These are phyloP conservation scores for Gossypium bickii DNA, from an alignment of 345 rosid genomes.

Conservation along the genomic window DNA sequence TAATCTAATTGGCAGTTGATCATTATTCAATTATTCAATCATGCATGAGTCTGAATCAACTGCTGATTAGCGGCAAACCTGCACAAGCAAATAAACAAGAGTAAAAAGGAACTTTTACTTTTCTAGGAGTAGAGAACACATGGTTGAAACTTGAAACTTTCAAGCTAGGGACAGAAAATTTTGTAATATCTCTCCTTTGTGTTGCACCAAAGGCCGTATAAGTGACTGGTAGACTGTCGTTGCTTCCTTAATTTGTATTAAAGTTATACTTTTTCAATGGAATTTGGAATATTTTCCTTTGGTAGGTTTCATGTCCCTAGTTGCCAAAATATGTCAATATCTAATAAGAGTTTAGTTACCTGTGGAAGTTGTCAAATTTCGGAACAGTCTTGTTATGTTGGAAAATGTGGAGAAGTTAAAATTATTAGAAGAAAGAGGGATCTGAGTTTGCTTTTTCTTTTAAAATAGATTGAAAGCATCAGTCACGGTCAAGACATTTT, in stretches of 20 bases:
- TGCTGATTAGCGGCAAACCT: not conserved
- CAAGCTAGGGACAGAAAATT: not conserved
- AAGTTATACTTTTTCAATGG: not conserved
- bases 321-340: not conserved
- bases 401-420: not conserved
- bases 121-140: not conserved
- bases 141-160: constrained; percentile 7
- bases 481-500: not conserved
- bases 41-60: not conserved
- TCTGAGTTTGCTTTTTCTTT: not conserved
- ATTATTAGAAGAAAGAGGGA: not conserved
- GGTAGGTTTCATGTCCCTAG: not conserved
- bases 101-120: not conserved
- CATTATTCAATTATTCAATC: constrained; percentile 11
- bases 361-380: constrained; percentile 8
- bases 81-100: not conserved
- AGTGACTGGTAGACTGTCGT: not conserved
- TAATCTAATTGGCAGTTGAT: not conserved
- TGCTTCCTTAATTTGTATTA: not conserved
- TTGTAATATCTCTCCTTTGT: not conserved
- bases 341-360: not conserved
- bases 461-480: not conserved
- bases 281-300: not conserved
- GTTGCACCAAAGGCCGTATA: not conserved
- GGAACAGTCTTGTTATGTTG: not conserved